Base-by-base conservation (phyloP, 768 basidiomycete species). In the Xerocomus brunneocitrinus region DNA sequence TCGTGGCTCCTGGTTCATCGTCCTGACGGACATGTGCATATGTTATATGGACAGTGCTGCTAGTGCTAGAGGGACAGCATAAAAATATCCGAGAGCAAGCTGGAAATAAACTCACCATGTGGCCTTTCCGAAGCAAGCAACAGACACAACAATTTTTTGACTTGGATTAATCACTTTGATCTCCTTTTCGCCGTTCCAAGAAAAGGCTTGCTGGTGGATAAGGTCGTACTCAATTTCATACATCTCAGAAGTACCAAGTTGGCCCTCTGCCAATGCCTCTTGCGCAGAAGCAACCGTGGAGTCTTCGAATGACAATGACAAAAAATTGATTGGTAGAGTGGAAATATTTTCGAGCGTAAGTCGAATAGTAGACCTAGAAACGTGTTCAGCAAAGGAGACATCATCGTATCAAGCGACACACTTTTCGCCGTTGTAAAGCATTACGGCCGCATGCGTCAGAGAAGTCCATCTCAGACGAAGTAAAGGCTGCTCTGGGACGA, bases 351-450 rank as follows among this genome's bases (percentile, higher is more conserved):
- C 95, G 5, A 98, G 73, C 1, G 89, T 91, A 42, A 98, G 76
- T 3, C 89, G 85, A 44, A 98, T 83, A 5, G 75, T 81, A 2
- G 91, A 89, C 65, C 95, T 98, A 42, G 45, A 50, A 48, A 40
- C 2, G 30, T 51, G 46, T 50, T 51, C 48, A 52, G 46, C 36
- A 30, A 52, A 25, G 4, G 9, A 16, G 47, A 30, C 24, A 47
- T 6, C 14, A 14, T 57, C 35, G 22, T 57, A 25, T 24, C 27
- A 51, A 34, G 14, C 5, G 6, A 72, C 84, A 55, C 57, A 93
- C 95, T 73, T 84, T 74, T 99, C 97, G 32, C 97, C 97, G 45
- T 95, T 83, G 64, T 95, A 98, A 47, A 98, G 74, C 91, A 97
- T 95, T 25, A 98, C 74, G 0, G 95, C 92, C 1, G 92, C 93